Conservation (phyloP, 768 basidiomycete species). For the Auricularia heimuer region DNA sequence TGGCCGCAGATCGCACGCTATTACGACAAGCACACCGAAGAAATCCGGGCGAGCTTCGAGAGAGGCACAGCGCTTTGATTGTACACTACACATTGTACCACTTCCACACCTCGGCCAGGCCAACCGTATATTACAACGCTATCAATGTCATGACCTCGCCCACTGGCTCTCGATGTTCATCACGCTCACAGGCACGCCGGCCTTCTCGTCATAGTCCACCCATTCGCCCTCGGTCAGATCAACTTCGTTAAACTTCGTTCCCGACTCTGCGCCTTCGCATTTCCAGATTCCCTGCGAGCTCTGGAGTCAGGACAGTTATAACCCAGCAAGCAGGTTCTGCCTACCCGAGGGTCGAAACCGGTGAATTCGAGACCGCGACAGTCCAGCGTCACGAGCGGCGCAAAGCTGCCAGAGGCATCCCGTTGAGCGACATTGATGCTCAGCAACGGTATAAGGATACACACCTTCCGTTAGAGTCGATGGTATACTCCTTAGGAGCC, state of each 20-base stretch:
- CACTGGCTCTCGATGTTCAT: slow-evolving; percentile 57
- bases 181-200: slow-evolving; percentile 54
- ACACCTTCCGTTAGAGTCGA: slow-evolving; percentile 46
- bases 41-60: slow-evolving; percentile 96
- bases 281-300: slow-evolving; percentile 54
- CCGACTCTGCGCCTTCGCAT: slow-evolving; percentile 51
- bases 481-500: slow-evolving; percentile 43
- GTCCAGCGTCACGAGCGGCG: slow-evolving; percentile 61
- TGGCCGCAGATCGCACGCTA: slow-evolving; percentile 71
- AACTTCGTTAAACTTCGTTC: slow-evolving; percentile 53
- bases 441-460: not conserved
- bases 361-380: slow-evolving; percentile 82
- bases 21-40: slow-evolving; percentile 94
- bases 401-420: slow-evolving; percentile 18
- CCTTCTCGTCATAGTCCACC: slow-evolving; percentile 91
- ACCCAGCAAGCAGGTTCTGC: not conserved
- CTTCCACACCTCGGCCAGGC: not conserved
- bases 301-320: slow-evolving; percentile 19
- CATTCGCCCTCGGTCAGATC: slow-evolving; percentile 61
- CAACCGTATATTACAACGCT: not conserved
- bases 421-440: no score
- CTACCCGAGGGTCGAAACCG: slow-evolving; percentile 52
- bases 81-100: not conserved
- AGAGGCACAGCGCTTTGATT: slow-evolving; percentile 80
- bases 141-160: slow-evolving; percentile 42